A percentile compares a stretch with the other conserved stretches of the same genome.
These are phyloP conservation scores for Backusella liffmaniae DNA, from an alignment of 192 early-diverging fungal genomes.

Conservation along the genomic window DNA sequence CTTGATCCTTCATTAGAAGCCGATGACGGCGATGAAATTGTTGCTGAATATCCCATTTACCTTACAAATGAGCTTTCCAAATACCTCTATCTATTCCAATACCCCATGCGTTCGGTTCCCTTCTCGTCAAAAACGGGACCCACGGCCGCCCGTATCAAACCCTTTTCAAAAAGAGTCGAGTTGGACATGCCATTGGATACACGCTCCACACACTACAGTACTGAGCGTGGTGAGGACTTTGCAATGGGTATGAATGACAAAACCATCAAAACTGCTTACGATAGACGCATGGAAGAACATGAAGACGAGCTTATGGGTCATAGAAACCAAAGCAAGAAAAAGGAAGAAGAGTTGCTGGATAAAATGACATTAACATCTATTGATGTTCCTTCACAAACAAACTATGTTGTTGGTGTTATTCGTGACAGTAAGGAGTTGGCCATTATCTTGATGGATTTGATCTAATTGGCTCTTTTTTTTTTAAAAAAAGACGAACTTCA, in stretches of 20 bases:
- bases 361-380: conserved; percentile 78
- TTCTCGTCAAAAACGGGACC: conserved; percentile 47
- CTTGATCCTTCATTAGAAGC: conserved; percentile 4
- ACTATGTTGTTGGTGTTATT: conserved; percentile 82
- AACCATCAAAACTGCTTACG: conserved; percentile 62
- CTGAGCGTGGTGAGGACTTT: conserved; percentile 73
- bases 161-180: conserved; percentile 78
- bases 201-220: conserved; percentile 68
- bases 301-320: conserved; percentile 39
- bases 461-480: background rate
- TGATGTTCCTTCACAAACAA: conserved; percentile 72
- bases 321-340: conserved; percentile 8
- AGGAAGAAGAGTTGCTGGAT: conserved; percentile 65
- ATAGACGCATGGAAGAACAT: conserved; percentile 40
- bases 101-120: conserved; percentile 64
- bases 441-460: background rate
- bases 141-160: conserved; percentile 75
- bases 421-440: conserved; percentile 53
- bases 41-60: conserved; percentile 80
- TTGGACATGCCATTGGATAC: conserved; percentile 83
- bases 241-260: conserved; percentile 75
- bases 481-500: conserved; percentile 71
- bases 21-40: conserved; percentile 61
- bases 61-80: conserved; percentile 67
- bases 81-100: conserved; percentile 81